Evolutionary conservation across 1,284 basidiomycete species (phyloP), one percentile per base, ranked within the genome.

Genomic region (Pterulicium gracile): DNA sequence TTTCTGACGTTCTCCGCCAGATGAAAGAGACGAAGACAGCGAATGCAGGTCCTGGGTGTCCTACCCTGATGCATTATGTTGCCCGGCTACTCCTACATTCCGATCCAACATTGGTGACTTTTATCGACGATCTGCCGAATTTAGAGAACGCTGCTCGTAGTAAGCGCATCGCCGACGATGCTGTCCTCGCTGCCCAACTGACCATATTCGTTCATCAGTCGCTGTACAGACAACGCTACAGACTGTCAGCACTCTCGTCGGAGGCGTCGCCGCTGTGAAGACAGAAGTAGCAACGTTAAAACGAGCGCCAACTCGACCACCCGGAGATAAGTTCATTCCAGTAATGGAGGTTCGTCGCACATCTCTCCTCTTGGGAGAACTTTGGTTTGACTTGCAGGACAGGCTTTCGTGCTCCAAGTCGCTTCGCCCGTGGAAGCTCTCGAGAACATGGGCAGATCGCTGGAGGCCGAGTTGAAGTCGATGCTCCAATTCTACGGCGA

Each of bases 11-110:
- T 50, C 39, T 15, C 51, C 27, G 10, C 7, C n/a, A 92, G 89
- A 64, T 94, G 63, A 84, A 79, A 56, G 91, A 95, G 54, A 94
- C 86, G 0, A 88, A 80, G 64, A 86, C 88, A 0, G 77, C 76
- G 0, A 80, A 77, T 49, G 75, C 77, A 0, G 73, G 75, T 0
- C 47, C 74, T 0, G 77, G 78, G 1, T 93, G 88, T 54, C 88
- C 90, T 0, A 94, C 88, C 0, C 68, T 96, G 19, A 67, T 96
- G 20, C 91, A 96, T 61, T 95, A 91, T 59, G 58, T 95, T 19
- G 88, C 88, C 4, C 71, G 75, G 43, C 71, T 88, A 3, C 68
- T 95, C n/a, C 61, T 88, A 49, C 73, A 79, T 39, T 73, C 71
- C 10, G 81, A 92, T 56, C 75, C 84, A 1, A 66, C 69, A 0